These are phyloP conservation scores for Fusarium metavorans DNA, from an alignment of 2,329 filamentous ascomycete genomes.

Conservation along the genomic window DNA sequence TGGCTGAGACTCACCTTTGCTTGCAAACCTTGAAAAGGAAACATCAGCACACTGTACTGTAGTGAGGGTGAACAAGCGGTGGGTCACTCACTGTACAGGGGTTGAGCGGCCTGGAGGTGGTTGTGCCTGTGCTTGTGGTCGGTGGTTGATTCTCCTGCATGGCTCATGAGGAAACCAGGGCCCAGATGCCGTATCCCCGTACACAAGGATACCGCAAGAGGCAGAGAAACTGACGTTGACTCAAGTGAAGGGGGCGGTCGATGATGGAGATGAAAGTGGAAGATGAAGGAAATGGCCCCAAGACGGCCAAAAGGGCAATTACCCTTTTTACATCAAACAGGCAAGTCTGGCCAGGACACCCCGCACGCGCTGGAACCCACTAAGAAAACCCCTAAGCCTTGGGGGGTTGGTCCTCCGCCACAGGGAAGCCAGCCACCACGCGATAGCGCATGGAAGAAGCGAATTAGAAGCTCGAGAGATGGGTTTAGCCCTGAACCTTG, in stretches of 20 bases:
- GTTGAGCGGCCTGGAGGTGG: constrained; percentile 32
- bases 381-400: not conserved
- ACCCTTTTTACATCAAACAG: constrained; percentile 23
- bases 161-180: constrained; percentile 11
- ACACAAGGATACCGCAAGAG: not conserved
- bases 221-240: not conserved
- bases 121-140: constrained; percentile 1
- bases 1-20: constrained; percentile 33
- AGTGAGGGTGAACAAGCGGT: not conserved
- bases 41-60: constrained; percentile 9
- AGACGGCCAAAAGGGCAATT: constrained; percentile 28
- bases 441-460: not conserved
- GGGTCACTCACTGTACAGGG: constrained; percentile 36
- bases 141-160: constrained; percentile 35
- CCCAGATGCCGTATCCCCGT: constrained; percentile 7
- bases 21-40: constrained; percentile 34
- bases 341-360: constrained; percentile 12
- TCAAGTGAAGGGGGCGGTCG: not conserved
- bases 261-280: constrained; percentile 9
- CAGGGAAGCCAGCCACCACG: not conserved
- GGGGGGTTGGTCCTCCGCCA: not conserved
- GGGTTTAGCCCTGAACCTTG: constrained; percentile 13
- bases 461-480: constrained; percentile 7
- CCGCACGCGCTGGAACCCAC: constrained; percentile 13
- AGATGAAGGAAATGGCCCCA: constrained; percentile 8